phyloP scores from a whole-genome alignment of 768 basidiomycete species.

The Lenzites betulinus region DNA sequence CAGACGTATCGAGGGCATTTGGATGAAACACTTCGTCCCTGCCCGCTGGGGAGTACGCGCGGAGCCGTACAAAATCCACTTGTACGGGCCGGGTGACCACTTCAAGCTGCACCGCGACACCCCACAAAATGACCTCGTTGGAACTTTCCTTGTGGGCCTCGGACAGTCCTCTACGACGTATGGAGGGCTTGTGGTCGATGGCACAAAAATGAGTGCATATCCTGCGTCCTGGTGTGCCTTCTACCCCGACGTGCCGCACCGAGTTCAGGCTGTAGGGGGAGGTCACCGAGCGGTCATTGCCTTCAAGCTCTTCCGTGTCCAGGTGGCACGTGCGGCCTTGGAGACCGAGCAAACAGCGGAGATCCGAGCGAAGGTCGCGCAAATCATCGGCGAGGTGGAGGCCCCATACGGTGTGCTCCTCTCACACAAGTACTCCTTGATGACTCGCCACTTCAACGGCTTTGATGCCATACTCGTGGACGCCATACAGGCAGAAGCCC shows the following conservation, averaged over 20 bases:
- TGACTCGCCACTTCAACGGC: slow-evolving; percentile 28
- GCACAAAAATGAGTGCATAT: background rate
- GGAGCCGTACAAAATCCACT: slow-evolving; percentile 37
- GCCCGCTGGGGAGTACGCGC: slow-evolving; percentile 27
- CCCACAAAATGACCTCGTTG: slow-evolving; percentile 31
- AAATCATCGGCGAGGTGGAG: slow-evolving; percentile 18
- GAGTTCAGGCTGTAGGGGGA: slow-evolving; percentile 5
- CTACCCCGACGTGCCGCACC: slow-evolving; percentile 35
- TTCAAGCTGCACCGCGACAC: slow-evolving; percentile 35
- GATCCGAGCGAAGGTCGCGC: background rate
- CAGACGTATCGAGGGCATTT: slow-evolving; percentile 14
- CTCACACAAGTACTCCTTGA: slow-evolving; percentile 31
- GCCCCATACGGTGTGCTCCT: slow-evolving; percentile 32
- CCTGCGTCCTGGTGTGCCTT: slow-evolving; percentile 33
- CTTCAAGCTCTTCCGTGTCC: slow-evolving; percentile 34
- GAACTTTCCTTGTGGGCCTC: slow-evolving; percentile 37
- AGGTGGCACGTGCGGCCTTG: background rate
- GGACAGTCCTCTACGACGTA: slow-evolving; percentile 26
- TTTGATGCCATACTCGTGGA: slow-evolving; percentile 27
- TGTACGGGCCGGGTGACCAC: slow-evolving; percentile 32
- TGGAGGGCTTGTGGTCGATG: background rate
- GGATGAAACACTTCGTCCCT: slow-evolving; percentile 27
- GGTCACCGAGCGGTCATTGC: slow-evolving; percentile 34
- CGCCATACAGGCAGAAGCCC: background rate
- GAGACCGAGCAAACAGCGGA: background rate